phyloP scores from a whole-genome alignment of 257 asterid genomes.

The Nicotiana tomentosiformis region DNA sequence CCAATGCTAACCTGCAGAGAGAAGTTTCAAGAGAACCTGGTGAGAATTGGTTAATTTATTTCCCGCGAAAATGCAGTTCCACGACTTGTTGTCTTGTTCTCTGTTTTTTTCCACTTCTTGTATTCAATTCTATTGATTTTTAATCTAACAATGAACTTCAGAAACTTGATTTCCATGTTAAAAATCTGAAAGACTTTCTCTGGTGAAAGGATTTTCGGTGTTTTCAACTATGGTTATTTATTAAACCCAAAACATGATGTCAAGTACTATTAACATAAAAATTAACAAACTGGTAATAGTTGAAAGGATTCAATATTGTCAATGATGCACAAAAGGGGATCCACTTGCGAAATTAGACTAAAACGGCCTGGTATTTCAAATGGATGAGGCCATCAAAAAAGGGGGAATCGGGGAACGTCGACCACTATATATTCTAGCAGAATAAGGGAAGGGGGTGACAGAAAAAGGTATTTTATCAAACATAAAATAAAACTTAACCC shows the following conservation, averaged over 20 bases:
- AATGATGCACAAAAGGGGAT: not conserved
- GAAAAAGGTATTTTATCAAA: not conserved
- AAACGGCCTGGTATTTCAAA: not conserved
- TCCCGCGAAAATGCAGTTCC: no score
- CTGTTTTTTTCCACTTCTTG: no score
- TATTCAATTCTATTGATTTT: no score
- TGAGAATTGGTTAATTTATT: no score
- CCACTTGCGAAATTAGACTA: not conserved
- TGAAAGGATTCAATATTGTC: not conserved
- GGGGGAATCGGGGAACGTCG: not conserved
- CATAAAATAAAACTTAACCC: no score
- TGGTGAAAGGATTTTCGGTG: no score
- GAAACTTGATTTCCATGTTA: no score
- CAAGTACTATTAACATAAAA: not conserved
- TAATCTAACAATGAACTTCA: no score
- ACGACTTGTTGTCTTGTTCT: no score
- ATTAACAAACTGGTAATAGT: not conserved
- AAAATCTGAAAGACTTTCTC: no score
- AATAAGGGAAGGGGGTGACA: not conserved
- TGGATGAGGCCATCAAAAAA: not conserved
- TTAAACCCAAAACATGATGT: not conserved
- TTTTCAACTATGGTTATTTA: no score
- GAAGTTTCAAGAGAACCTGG: not conserved
- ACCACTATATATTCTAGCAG: not conserved
- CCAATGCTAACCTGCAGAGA: slow-evolving; percentile 75